Evolutionary conservation across 1,139 yeast genomes (phyloP), one percentile per base, ranked within the genome.

Genomic region (Diutina pseudorugosa): DNA sequence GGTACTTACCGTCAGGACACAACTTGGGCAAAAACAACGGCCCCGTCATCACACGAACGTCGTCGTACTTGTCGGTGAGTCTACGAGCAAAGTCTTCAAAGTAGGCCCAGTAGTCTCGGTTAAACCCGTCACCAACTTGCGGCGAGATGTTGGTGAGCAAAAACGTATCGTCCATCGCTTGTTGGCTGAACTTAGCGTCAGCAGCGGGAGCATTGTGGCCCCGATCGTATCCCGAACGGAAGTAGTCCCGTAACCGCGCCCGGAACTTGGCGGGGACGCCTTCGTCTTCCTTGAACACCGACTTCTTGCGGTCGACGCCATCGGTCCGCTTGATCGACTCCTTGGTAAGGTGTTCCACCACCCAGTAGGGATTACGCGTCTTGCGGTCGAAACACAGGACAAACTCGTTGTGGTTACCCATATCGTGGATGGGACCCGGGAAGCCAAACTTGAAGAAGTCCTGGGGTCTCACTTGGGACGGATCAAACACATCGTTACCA

Each of bases 171-270:
- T 93, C 85, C 97, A 94, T 91, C 12, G 98, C 98, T 21, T 67
- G 62, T 66, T 93, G 98, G 41, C 82, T 80, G 68, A 79, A 93
- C 65, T 89, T 90, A 42, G 98, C 97, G 66, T 93, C 88, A 0
- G 98, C 98, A 4, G 98, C 98, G 1, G 99, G 98, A 0, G 96
- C 97, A 62, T 87, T 88, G 66, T 93, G 99, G 2, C 99, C 99
- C 58, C 98, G 73, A 65, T 93, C 99, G 67, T 88, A 93, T 1
- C 99, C 99, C 51, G 95, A 84, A 58, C 98, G 79, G 73, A 91
- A 91, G 66, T 85, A 93, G 67, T 94, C 98, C 57, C 83, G 75
- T 55, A 93, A 73, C 54, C 77, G 73, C 3, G 84, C 90, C 59
- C 97, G 75, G 65, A 88, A 93, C 61, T 74, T 77, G 41, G 70